Conservation (phyloP, 2,329 filamentous ascomycete species). For the Fonsecaea nubica region DNA sequence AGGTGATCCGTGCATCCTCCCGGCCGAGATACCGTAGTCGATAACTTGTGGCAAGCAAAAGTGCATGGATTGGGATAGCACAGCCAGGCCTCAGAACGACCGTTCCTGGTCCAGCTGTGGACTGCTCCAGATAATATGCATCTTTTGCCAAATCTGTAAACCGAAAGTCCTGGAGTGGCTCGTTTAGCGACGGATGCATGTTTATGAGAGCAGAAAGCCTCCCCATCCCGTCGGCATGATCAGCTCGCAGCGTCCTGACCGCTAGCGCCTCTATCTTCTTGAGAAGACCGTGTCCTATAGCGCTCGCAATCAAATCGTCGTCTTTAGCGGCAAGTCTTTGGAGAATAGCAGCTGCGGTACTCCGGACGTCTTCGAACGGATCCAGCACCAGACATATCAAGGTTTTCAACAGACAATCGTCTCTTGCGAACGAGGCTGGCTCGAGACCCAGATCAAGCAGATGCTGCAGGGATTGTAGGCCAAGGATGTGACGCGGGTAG, state of each 20-base stretch:
- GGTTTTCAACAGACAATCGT: constrained; percentile 54
- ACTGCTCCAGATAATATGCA: constrained; percentile 2
- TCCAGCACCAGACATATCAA: constrained; percentile 83
- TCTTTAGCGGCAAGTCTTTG: constrained; percentile 25
- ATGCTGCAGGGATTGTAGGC: constrained; percentile 72
- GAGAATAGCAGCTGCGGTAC: constrained; percentile 56
- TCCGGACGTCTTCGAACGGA: constrained; percentile 90
- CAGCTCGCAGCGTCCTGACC: constrained; percentile 77
- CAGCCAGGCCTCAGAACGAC: constrained; percentile 25
- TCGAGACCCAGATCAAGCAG: constrained; percentile 46
- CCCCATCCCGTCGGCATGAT: constrained; percentile 90
- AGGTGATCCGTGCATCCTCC: constrained; percentile 43
- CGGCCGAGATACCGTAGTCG: constrained; percentile 22
- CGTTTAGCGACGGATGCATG: not conserved
- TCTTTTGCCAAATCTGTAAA: not conserved
- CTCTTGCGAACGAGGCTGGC: constrained; percentile 35
- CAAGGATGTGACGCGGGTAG: constrained; percentile 86
- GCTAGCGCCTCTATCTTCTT: constrained; percentile 61
- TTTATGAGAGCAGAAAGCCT: constrained; percentile 26
- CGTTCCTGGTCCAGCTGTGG: constrained; percentile 2
- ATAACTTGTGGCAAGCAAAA: constrained; percentile 32
- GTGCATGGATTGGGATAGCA: constrained; percentile 34
- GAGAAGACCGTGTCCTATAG: constrained; percentile 56
- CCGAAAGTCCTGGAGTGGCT: not conserved
- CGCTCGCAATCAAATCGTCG: constrained; percentile 8